A percentile compares a stretch with the other conserved stretches of the same genome.
Conservation (phyloP, 139 green algal species). For the Nannochloris sp. region DNA sequence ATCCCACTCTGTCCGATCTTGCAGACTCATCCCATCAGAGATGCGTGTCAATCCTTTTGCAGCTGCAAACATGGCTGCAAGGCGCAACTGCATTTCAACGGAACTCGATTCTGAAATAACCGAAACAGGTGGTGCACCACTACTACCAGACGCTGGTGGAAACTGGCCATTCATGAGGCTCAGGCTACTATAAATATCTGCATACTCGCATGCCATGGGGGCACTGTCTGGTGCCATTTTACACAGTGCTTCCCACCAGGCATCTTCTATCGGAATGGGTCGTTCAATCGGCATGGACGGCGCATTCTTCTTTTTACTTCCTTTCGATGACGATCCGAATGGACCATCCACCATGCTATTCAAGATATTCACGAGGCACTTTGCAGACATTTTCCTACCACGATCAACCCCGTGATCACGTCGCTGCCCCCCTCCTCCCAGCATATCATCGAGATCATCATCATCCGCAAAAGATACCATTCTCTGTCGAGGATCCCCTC, state of each 20-base stretch:
- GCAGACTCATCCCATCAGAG: background rate
- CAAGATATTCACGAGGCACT: no score
- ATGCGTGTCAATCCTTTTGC: background rate
- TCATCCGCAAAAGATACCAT: background rate
- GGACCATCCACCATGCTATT: no score
- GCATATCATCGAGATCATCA: no score
- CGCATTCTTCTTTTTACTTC: no score
- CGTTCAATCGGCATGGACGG: no score
- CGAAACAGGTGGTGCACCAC: no score
- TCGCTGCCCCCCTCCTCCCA: no score
- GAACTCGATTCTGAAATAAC: background rate
- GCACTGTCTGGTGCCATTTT: slow-evolving; percentile 13
- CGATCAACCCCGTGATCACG: no score
- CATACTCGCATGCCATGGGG: slow-evolving; percentile 11
- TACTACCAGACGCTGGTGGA: no score
- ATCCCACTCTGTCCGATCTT: background rate
- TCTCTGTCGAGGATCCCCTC: background rate
- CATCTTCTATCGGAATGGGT: no score
- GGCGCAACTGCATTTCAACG: background rate
- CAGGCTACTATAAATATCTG: slow-evolving; percentile 23
- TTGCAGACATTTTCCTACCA: no score
- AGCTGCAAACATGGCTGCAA: background rate
- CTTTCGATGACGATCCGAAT: no score
- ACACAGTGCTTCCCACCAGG: slow-evolving; percentile 17
- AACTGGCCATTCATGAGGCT: background rate